Percentiles rank a stretch among this genome's conserved stretches.
Conservation (phyloP, 495 filamentous ascomycete genomes). For the Filosporella fistucella region DNA sequence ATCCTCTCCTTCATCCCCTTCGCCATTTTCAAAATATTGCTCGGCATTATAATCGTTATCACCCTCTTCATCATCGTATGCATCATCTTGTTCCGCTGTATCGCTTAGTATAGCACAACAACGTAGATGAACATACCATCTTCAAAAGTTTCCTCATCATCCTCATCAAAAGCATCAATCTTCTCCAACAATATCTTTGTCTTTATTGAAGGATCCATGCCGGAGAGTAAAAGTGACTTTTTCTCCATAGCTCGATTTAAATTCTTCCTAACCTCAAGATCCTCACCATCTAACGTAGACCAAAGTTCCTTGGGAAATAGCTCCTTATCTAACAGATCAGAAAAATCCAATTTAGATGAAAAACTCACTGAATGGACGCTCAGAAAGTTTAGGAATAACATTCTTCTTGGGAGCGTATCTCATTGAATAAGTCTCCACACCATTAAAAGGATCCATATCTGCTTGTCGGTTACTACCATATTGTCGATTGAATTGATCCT, state of each 20-base stretch:
- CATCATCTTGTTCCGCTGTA: conserved; percentile 22
- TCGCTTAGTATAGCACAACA: background rate
- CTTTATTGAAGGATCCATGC: conserved; percentile 14
- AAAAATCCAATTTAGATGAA: background rate
- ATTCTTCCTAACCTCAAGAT: conserved; percentile 18
- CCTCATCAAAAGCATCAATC: conserved; percentile 26
- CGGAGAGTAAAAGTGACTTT: conserved; percentile 26
- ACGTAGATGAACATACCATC: conserved; percentile 14
- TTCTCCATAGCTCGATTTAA: conserved; percentile 23
- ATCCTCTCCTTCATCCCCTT: conserved; percentile 36
- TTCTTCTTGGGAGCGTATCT: conserved; percentile 38
- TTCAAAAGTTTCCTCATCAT: conserved; percentile 35
- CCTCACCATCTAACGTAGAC: conserved; percentile 41
- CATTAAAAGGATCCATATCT: conserved; percentile 44
- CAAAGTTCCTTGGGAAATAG: conserved; percentile 50
- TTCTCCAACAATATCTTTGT: conserved; percentile 26
- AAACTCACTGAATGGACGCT: conserved; percentile 28
- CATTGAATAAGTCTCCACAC: conserved; percentile 45
- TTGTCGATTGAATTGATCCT: conserved; percentile 44
- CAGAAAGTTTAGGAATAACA: conserved; percentile 41
- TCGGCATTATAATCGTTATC: conserved; percentile 53
- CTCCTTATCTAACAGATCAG: conserved; percentile 27
- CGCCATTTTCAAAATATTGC: conserved; percentile 46
- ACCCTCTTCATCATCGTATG: conserved; percentile 33
- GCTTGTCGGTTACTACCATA: conserved; percentile 39